phyloP scores from a whole-genome alignment of 257 asterid species.

The Mentha longifolia region DNA sequence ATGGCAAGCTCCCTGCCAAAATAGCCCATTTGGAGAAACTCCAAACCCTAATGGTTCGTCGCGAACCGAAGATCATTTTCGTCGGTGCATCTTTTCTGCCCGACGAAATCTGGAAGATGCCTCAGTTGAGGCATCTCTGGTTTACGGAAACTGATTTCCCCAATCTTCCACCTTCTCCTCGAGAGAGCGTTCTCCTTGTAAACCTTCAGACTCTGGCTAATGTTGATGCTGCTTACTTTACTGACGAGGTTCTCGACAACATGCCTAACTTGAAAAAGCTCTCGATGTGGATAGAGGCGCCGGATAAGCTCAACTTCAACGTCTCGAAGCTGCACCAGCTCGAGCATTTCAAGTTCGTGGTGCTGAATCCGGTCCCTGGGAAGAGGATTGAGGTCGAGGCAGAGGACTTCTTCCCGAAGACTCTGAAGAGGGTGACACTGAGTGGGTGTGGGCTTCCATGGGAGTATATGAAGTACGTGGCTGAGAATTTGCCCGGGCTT shows the following conservation, averaged over 20 bases:
- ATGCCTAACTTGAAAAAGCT: constrained; percentile 39
- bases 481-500: constrained; percentile 12
- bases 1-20: constrained; percentile 5
- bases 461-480: constrained; percentile 29
- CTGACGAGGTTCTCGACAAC: constrained; percentile 30
- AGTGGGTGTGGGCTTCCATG: constrained; percentile 36
- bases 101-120: constrained; percentile 42
- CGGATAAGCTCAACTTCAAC: not conserved
- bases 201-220: constrained; percentile 34
- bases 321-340: constrained; percentile 25
- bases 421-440: constrained; percentile 25
- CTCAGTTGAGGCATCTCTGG: constrained; percentile 42
- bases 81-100: constrained; percentile 38
- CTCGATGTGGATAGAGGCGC: constrained; percentile 28
- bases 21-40: constrained; percentile 31
- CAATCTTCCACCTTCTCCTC: not conserved
- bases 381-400: not conserved
- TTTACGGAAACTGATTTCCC: constrained; percentile 34
- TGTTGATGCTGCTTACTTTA: constrained; percentile 28
- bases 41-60: constrained; percentile 37
- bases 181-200: not conserved
- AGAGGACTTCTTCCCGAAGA: constrained; percentile 10
- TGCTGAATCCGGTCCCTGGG: constrained; percentile 31
- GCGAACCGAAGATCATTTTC: constrained; percentile 33
- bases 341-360: constrained; percentile 34